phyloP scores from a whole-genome alignment of 2,329 filamentous ascomycete genomes.

The Bipolaris victoriae region DNA sequence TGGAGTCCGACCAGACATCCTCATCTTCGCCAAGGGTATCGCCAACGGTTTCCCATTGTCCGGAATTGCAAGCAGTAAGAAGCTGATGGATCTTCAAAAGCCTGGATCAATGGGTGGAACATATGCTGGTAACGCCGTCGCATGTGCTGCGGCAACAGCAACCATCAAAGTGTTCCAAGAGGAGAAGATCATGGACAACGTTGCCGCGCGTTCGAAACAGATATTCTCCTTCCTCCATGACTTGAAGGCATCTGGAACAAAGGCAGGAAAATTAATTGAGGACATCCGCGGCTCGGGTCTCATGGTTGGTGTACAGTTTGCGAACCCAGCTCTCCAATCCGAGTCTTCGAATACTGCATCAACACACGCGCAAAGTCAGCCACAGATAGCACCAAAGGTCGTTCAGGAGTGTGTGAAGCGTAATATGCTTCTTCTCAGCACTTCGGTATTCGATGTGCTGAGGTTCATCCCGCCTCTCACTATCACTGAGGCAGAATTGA shows the following conservation, averaged over 20 bases:
- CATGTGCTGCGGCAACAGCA: conserved; percentile 37
- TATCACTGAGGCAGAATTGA: conserved; percentile 36
- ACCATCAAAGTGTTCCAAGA: conserved; percentile 36
- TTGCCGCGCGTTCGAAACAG: conserved; percentile 35
- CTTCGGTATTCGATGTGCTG: conserved; percentile 39
- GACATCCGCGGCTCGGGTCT: conserved; percentile 36
- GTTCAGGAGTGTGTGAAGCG: conserved; percentile 38
- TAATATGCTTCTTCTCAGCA: conserved; percentile 39
- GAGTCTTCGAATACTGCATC: conserved; percentile 31
- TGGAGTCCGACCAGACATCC: conserved; percentile 52
- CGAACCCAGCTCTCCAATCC: conserved; percentile 23
- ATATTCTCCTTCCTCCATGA: conserved; percentile 34
- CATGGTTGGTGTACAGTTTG: conserved; percentile 40
- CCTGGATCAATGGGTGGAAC: conserved; percentile 41
- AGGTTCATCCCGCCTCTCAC: conserved; percentile 39
- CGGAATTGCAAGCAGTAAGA: conserved; percentile 35
- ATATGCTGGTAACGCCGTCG: conserved; percentile 39
- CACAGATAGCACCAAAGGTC: conserved; percentile 36
- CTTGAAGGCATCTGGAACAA: conserved; percentile 30
- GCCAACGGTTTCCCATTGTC: conserved; percentile 40
- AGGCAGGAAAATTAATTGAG: conserved; percentile 38
- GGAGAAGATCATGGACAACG: conserved; percentile 37
- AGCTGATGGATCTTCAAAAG: conserved; percentile 38
- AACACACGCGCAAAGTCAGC: conserved; percentile 23
- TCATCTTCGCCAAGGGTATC: conserved; percentile 50